A percentile compares a stretch with the other conserved stretches of the same genome.
phyloP scores from a whole-genome alignment of 1,284 basidiomycete genomes.

The Farysia itapuensis region DNA sequence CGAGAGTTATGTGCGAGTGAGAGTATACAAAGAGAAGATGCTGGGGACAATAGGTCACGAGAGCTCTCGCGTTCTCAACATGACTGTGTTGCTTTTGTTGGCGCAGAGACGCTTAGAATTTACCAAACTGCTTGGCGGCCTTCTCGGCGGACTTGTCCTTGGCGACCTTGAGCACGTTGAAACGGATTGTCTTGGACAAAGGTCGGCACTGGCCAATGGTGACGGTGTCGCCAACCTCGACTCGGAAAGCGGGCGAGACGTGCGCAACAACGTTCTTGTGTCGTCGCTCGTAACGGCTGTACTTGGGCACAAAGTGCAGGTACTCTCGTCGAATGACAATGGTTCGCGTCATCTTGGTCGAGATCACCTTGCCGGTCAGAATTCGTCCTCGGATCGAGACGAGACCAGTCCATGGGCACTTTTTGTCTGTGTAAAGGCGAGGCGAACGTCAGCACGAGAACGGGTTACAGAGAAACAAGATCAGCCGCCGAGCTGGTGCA shows the following conservation, averaged over 20 bases:
- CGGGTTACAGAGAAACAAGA: neutral
- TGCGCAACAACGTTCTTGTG: constrained; percentile 99
- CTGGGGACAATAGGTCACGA: too few relatives aligned
- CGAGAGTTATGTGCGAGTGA: too few relatives aligned
- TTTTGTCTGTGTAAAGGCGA: constrained; percentile 76
- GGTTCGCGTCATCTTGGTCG: constrained; percentile 99
- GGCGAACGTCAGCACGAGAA: neutral
- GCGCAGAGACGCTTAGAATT: constrained; percentile 75
- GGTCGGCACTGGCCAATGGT: constrained; percentile 99
- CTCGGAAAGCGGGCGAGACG: constrained; percentile 96
- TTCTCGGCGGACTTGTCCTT: constrained; percentile 59
- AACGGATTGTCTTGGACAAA: constrained; percentile 97
- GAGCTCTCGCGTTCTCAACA: too few relatives aligned
- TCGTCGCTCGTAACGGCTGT: constrained; percentile 67
- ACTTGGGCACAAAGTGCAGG: constrained; percentile 94
- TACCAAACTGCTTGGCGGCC: constrained; percentile 80
- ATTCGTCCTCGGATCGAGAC: constrained; percentile 96
- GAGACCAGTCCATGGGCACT: constrained; percentile 85
- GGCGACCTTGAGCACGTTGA: constrained; percentile 90
- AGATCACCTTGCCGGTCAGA: constrained; percentile 93
- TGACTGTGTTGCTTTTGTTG: too few relatives aligned
- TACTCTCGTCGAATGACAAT: constrained; percentile 98
- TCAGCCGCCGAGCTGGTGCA: neutral
- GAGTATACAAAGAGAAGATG: neutral
- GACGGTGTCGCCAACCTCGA: constrained; percentile 77